Percentiles rank a stretch among this genome's conserved stretches.
Conservation (phyloP, 768 basidiomycete genomes). For the Trametes cubensis region DNA sequence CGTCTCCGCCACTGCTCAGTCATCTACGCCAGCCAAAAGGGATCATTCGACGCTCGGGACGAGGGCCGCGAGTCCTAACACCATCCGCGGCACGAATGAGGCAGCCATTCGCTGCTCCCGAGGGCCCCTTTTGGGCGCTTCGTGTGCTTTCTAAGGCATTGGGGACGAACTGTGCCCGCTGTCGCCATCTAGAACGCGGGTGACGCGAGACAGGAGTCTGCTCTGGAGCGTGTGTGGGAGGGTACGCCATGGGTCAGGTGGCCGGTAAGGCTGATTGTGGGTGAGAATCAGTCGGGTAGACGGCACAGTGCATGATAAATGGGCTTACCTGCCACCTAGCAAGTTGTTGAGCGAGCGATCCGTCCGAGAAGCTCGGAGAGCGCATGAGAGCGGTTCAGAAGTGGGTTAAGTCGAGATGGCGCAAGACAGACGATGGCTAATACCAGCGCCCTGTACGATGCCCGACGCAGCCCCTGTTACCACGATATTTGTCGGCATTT, state of each 20-base stretch:
- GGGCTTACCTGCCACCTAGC: too few relatives aligned
- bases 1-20: conserved; percentile 14
- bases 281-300: not conserved
- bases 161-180: not conserved
- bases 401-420: too few relatives aligned
- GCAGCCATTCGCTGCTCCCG: conserved; percentile 2
- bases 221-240: not conserved
- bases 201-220: conserved; percentile 12
- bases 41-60: not conserved
- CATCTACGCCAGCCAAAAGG: conserved; percentile 1
- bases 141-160: not conserved
- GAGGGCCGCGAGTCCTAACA: not conserved
- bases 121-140: not conserved
- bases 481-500: not conserved
- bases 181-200: conserved; percentile 12
- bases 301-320: too few relatives aligned
- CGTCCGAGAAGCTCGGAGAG: too few relatives aligned
- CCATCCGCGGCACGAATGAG: conserved; percentile 14
- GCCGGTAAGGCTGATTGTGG: not conserved
- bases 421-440: too few relatives aligned
- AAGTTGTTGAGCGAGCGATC: too few relatives aligned
- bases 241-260: conserved; percentile 1
- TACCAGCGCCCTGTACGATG: too few relatives aligned
- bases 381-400: too few relatives aligned
- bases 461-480: too few relatives aligned